Evolutionary conservation across 2,329 filamentous ascomycete genomes (phyloP), one percentile per base, ranked within the genome.

Genomic region (Emmonsia crescens): DNA sequence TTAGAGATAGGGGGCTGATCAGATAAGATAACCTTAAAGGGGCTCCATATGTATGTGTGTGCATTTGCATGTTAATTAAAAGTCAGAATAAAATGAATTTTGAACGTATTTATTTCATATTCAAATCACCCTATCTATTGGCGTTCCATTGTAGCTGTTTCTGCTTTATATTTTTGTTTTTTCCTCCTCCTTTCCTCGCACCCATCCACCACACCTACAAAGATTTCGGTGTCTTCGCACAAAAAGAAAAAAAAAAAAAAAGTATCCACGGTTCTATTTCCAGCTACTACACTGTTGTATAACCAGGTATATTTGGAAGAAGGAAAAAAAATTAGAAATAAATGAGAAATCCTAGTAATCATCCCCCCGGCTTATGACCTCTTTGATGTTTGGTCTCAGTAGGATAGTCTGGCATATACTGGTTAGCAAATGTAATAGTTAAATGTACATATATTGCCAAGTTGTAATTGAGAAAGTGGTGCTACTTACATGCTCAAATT

Each of bases 401-500:
- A 93, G 75, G 68, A 92, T 88, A 40, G 89, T 89, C 87, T 90
- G 21, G 19, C 46, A 31, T 57, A 65, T 57, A 62, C 67, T 62
- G 72, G 68, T 64, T 61, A 64, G 61, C 59, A 44, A 49, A 59
- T 49, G 46, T 2, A 49, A 29, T 49, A 29, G 24, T 4, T 3
- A 29, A 29, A 49, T 27, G 24, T 29, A 16, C 31, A 46, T 55
- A 4, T 24, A 46, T 46, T 19, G 10, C 19, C 38, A 44, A 24
- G 12, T 44, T 27, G 24, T 21, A 42, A 44, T 24, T 40, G 40
- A 61, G 31, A 48, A 44, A 6, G 9, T 5, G 29, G 10, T n/a
- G 9, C 27, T 40, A 84, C 89, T 83, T 78, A 95, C 91, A 79
- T 96, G 92, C 80, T 96, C 92, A 73, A 86, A 96, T 74, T 96